Evolutionary conservation across 2,329 filamentous ascomycete species (phyloP).

Genomic region (Cadophora sp.): DNA sequence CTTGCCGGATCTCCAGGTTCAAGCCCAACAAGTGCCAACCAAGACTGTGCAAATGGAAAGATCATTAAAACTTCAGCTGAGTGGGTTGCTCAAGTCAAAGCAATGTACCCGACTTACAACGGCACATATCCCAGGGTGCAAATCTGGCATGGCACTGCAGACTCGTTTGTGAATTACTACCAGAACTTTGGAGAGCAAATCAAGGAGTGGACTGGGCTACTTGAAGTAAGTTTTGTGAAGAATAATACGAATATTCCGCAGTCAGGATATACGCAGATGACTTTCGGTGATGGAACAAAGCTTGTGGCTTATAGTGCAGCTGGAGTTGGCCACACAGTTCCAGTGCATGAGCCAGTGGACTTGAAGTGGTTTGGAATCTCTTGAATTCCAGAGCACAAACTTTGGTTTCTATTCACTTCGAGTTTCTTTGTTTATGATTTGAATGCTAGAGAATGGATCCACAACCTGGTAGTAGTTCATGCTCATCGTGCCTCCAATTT

Average conservation of each 20-base stretch:
- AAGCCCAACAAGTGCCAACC: constrained; percentile 58
- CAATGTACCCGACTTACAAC: constrained; percentile 48
- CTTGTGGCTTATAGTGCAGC: constrained; percentile 44
- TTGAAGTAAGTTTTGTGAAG: constrained; percentile 40
- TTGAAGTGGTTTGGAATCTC: constrained; percentile 32
- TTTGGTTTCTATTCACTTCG: no score
- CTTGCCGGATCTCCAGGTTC: constrained; percentile 49
- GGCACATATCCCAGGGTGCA: constrained; percentile 50
- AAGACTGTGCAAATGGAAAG: constrained; percentile 50
- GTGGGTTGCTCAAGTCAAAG: constrained; percentile 56
- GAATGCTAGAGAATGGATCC: no score
- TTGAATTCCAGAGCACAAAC: not conserved
- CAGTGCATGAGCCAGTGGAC: constrained; percentile 41
- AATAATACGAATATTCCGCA: constrained; percentile 43
- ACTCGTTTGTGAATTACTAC: constrained; percentile 48
- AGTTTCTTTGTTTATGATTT: no score
- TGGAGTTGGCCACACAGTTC: constrained; percentile 45
- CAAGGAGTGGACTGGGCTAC: constrained; percentile 56
- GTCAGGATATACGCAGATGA: constrained; percentile 43
- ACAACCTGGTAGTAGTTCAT: no score
- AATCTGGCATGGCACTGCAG: constrained; percentile 46
- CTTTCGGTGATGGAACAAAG: constrained; percentile 46
- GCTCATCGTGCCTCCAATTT: no score
- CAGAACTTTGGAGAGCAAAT: constrained; percentile 51
- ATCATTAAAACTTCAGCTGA: constrained; percentile 47